Base-by-base conservation (phyloP, 345 rosid genomes). In the Arabidopsis arenosa region DNA sequence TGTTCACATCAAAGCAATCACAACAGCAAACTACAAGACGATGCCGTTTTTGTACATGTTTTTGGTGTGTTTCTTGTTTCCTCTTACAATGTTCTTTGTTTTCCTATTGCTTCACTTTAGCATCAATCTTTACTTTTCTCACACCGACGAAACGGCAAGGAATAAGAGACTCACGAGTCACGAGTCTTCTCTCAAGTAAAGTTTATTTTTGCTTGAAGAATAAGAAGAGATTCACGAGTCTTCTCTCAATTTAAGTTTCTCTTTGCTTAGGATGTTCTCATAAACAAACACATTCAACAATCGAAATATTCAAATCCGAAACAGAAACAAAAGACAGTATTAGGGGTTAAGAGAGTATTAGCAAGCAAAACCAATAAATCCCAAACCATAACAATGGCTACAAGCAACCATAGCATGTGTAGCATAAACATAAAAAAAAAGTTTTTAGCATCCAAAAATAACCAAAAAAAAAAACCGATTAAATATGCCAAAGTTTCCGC, bases 391-490 rank as follows among this genome's bases (percentile, higher is more conserved):
- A 51, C 68, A 57, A 51, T 78, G 69, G 77, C 11, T 37, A 66
- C 69, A 78, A 66, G 66, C 80, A 65, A 56, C 67, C 66, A 59
- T 44, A 15, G 80, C 21, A 54, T 33, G 54, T 55, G 66, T 63
- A 62, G 37, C 71, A 56, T 26, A 77, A 77, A 57, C 74, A 54
- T 71, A 18, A 49, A 43, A 64, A 52, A 64, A 52, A 43, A 65
- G 62, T 49, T 64, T 47, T 10, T 39, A 78, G 54, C 63, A 78
- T 66, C 73, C 73, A 56, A 77, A 75, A 76, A 68, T 9, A 52
- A 32, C 63, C 63, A 60, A 61, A 59, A 57, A 35, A 61, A 10
- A 64, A 36, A 61, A 15, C 2, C 52, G 68, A 77, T 18, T 72
- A 77, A 71, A 65, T 52, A 72, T 66, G 48, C 51, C 55, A 71